Base-by-base conservation (phyloP, 805 yeast genomes). In the Sugiyamaella marilandica region DNA sequence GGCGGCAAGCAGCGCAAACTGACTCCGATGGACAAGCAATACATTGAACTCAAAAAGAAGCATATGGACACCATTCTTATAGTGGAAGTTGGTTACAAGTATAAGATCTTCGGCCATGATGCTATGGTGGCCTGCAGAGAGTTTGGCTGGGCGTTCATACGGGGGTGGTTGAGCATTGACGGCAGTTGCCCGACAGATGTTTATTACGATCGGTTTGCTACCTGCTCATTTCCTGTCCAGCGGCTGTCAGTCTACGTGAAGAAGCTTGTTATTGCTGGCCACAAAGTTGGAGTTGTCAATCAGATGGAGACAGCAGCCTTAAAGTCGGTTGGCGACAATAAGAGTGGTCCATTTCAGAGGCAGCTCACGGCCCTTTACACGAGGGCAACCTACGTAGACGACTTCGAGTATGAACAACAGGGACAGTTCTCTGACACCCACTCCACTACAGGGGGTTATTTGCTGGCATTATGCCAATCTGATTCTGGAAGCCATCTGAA, bases 31-130 rank as follows among this genome's bases (percentile, higher is more conserved):
- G 97, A 90, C 59, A 78, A 77, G 55, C 97, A 91, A 67, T 82
- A 83, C 55, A 71, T 82, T 29, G 84, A 82, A 2, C 70, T 94
- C 49, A 90, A 90, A 62, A 59, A 67, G 5, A 61, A 68, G 1
- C 71, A 92, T 63, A 63, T 63, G 49, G 96, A 88, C 59, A 87
- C 87, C 49, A 59, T 94, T 1, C 71, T 94, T 8, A 83, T 94
- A 0, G 76, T 92, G 24, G 94, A 94, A 65, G 95, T 87, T 2
- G 99, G 99, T 0, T 94, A 92, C 70, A 90, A 89, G 67, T 94
- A 82, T 70, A 87, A 87, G 62, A 83, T 91, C 55, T 88, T 81
- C 65, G 96, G 95, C 0, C 77, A 82, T 51, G 97, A 92, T 69
- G 97, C 98, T 0, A 75, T 73, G 11, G 70, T 72, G 3, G 96